These are phyloP conservation scores for Trypanosoma brucei DNA, from an alignment of 208 protist genomes.

Conservation along the genomic window DNA sequence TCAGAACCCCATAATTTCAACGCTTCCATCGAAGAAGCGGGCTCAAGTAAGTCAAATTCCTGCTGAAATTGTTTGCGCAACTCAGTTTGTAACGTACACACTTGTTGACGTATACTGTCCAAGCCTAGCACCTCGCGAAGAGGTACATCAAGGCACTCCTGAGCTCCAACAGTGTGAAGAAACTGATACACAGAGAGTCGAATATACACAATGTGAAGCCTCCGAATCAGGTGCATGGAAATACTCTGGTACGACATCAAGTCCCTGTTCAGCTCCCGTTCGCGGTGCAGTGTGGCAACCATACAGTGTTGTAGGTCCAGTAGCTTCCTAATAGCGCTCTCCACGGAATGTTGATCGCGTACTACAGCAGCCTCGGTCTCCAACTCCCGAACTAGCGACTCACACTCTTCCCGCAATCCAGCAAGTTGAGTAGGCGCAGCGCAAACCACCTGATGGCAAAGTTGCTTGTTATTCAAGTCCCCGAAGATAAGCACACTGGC, in stretches of 20 bases:
- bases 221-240: conserved; percentile 35
- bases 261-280: conserved; percentile 33
- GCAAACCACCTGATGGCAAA: conserved; percentile 36
- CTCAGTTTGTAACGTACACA: conserved; percentile 20
- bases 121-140: conserved; percentile 37
- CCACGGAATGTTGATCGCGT: conserved; percentile 1
- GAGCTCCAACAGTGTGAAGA: conserved; percentile 5
- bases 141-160: conserved; percentile 22
- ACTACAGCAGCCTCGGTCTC: conserved; percentile 12
- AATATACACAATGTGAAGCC: conserved; percentile 33
- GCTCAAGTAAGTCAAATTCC: conserved; percentile 29
- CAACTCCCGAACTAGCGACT: conserved; percentile 18
- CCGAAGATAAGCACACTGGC: conserved; percentile 23
- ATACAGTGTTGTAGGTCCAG: conserved; percentile 44
- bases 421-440: conserved; percentile 36
- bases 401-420: conserved; percentile 36
- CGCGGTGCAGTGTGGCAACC: conserved; percentile 49
- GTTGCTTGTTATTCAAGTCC: conserved; percentile 7
- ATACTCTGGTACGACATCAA: conserved; percentile 27
- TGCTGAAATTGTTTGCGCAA: conserved; percentile 24
- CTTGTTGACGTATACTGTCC: conserved; percentile 20
- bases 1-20: conserved; percentile 29
- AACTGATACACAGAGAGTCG: conserved; percentile 19
- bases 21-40: conserved; percentile 20
- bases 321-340: conserved; percentile 25